Conservation (phyloP, 2,329 filamentous ascomycete genomes). For the Paecilomyces fulvus region DNA sequence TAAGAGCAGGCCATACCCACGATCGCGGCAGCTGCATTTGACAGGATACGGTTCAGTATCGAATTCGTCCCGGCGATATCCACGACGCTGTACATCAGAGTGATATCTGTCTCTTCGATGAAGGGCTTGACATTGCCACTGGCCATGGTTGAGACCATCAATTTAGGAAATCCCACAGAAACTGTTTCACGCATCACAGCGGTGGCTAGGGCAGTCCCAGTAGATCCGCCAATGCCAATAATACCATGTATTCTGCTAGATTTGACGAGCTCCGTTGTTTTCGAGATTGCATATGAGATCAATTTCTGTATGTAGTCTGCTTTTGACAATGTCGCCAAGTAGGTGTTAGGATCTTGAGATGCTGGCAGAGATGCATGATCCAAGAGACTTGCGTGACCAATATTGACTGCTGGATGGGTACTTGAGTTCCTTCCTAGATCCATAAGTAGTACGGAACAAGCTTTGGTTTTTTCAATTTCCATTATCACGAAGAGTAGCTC, state of each 20-base stretch:
- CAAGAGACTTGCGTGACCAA: conserved; percentile 39
- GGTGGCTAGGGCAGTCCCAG: conserved; percentile 53
- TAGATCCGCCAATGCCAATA: conserved; percentile 54
- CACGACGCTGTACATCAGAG: conserved; percentile 63
- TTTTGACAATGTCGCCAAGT: conserved; percentile 37
- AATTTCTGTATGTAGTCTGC: conserved; percentile 52
- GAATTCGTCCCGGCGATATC: conserved; percentile 60
- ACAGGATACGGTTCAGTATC: conserved; percentile 49
- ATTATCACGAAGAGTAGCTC: conserved; percentile 50
- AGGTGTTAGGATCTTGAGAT: conserved; percentile 19
- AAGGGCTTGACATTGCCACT: conserved; percentile 57
- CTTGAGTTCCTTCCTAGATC: conserved; percentile 46
- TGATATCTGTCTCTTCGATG: conserved; percentile 61
- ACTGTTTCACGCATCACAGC: conserved; percentile 52
- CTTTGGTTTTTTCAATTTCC: conserved; percentile 30
- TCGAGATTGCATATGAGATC: conserved; percentile 38
- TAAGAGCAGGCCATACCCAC: conserved; percentile 49
- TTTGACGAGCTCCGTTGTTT: conserved; percentile 34
- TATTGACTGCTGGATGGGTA: conserved; percentile 39
- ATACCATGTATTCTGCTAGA: conserved; percentile 44
- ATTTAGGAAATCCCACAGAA: conserved; percentile 59
- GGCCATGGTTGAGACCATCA: conserved; percentile 63
- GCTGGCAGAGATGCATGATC: conserved; percentile 8
- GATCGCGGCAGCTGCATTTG: conserved; percentile 56
- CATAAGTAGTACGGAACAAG: conserved; percentile 39